phyloP scores from a whole-genome alignment of 2,329 filamentous ascomycete species.

The Chalaropsis thielavioides region DNA sequence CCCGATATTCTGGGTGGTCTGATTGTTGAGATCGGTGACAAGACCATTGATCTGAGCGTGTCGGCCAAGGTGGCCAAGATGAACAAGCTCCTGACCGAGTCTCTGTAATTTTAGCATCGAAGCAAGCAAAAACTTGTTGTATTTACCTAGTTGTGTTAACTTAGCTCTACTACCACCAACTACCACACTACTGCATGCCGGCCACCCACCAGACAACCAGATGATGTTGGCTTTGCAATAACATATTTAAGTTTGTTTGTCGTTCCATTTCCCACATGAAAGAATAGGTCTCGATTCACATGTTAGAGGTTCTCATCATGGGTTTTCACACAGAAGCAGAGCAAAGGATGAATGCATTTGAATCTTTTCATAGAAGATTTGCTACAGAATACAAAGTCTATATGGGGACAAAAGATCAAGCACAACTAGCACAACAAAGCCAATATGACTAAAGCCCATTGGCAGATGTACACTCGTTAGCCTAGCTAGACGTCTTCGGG shows the following conservation, averaged over 20 bases:
- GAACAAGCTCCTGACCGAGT: constrained; percentile 97
- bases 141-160: constrained; percentile 3
- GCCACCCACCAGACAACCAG: neutral
- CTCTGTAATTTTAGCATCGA: constrained; percentile 55
- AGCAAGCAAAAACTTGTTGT: constrained; percentile 8
- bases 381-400: neutral
- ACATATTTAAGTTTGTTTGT: neutral
- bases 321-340: neutral
- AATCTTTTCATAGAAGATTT: neutral
- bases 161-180: neutral
- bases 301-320: neutral
- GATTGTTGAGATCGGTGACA: constrained; percentile 90
- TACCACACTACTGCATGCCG: neutral
- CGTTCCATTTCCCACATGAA: neutral
- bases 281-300: too few relatives aligned
- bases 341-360: neutral
- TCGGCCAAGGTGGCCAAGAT: constrained; percentile 90
- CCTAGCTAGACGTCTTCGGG: neutral
- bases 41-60: constrained; percentile 94
- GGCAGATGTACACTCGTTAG: neutral
- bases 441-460: neutral
- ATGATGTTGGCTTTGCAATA: neutral
- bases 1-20: constrained; percentile 87
- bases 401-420: neutral
- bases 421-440: neutral